Evolutionary conservation across 2,329 filamentous ascomycete species (phyloP), one percentile per base, ranked within the genome.

Genomic region (Botrytis squamosa): DNA sequence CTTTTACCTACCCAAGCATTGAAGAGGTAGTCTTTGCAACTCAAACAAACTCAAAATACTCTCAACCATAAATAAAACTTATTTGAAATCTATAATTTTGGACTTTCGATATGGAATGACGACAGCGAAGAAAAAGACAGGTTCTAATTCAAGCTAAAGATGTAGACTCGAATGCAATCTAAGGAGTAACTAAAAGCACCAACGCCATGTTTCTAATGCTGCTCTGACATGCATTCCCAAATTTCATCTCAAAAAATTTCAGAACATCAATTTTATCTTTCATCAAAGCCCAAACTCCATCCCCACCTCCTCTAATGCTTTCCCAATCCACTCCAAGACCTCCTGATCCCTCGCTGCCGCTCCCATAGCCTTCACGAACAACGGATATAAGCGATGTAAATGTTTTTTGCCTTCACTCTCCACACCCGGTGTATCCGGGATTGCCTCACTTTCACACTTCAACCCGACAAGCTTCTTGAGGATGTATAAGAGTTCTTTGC

Each of bases 341-440:
- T 88, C 86, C 57, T 85, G 86, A 79, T 94, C 92, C 4, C 88
- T 88, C 10, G 85, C 88, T 42, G 90, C 89, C 69, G 88, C 88
- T 76, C 85, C 84, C 4, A 90, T 83, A 3, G 91, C 92, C 76
- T 87, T 86, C 29, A 92, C 87, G 68, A 97, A 81, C 68, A 98
- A 84, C 12, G 94, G 93, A 82, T 97, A 97, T 75, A 99, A 82
- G 80, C 92, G 87, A 76, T 93, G 86, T 46, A 98, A 83, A 83
- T 98, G 95, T 80, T 92, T 94, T 80, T 90, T 90, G 22, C 84
- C 85, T 75, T 88, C 86, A 74, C 87, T 88, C 64, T 86, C 85
- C n/a, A 86, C 85, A 14, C 85, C 85, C 16, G 84, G 81, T 40
- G 84, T 83, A 66, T 85, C 83, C 1, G 91, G 89, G 40, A 96